Evolutionary conservation across 495 filamentous ascomycete species (phyloP), one percentile per base, ranked within the genome.

Genomic region (Xylaria acuta): DNA sequence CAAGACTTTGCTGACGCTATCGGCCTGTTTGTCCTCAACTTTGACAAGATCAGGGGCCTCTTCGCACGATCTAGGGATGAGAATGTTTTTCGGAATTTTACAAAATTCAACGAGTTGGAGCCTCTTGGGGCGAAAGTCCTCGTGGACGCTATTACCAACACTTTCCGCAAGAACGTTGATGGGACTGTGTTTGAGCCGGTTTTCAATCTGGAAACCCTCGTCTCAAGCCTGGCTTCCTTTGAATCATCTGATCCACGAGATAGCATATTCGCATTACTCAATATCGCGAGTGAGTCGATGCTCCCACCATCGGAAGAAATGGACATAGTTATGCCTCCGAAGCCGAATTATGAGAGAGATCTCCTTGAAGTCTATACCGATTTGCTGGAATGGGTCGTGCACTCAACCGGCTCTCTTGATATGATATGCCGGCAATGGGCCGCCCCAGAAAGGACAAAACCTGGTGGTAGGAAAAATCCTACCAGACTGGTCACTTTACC

Each of bases 121-220:
- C 69, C 54, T 5, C 74, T 81, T 0, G 78, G 78, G 0, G 79
- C 79, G 5, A 76, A 73, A 27, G 69, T 74, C 18, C 51, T 81
- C 9, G 78, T 81, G 1, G 62, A 80, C 14, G 65, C 14, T 34
- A 34, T 67, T 2, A 67, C 22, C 25, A 53, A 67, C 36, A 54
- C 45, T 7, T 67, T 67, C 32, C 43, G 30, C 43, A 67, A 34
- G 43, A 34, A 12, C 40, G 76, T 73, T 12, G 75, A 72, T 4
- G 70, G 45, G 1, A 72, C 66, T 8, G 56, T 81, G 1, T 80
- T 76, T 58, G 47, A 56, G 43, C 69, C 60, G 18, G 41, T 54
- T 7, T 27, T 25, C 12, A 64, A 20, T 16, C 54, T 78, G 2
- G 76, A 78, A 45, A 41, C 40, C 14, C 64, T 78, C 14, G 75